A percentile compares a stretch with the other conserved stretches of the same genome.
Conservation (phyloP, 768 basidiomycete species). For the Pulveroboletus frians region DNA sequence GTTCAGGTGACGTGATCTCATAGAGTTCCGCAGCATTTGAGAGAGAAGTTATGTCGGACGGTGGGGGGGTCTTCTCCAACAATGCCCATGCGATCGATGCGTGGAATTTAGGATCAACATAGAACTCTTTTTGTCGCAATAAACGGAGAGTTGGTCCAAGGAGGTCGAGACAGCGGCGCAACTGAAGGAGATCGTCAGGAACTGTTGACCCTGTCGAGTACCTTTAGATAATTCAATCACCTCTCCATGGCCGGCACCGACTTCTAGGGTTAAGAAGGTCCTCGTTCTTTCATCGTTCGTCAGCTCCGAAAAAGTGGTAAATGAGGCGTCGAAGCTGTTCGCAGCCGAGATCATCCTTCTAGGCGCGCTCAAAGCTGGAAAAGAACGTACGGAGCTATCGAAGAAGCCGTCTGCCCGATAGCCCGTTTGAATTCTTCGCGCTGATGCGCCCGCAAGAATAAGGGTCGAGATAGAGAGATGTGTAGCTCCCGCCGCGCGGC, state of each 20-base stretch:
- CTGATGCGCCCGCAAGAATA: slow-evolving; percentile 77
- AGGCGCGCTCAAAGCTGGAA: not conserved
- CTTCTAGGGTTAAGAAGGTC: slow-evolving; percentile 73
- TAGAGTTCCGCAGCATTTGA: not conserved
- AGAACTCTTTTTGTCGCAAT: slow-evolving; percentile 75
- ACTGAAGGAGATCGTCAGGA: slow-evolving; percentile 39
- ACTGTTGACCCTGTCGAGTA: not conserved
- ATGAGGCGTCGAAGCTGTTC: slow-evolving; percentile 65
- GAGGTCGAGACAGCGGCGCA: slow-evolving; percentile 48
- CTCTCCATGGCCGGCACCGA: slow-evolving; percentile 79
- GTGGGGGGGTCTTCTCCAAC: slow-evolving; percentile 34
- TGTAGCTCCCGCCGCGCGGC: slow-evolving; percentile 51
- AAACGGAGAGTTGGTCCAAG: slow-evolving; percentile 54
- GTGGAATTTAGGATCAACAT: slow-evolving; percentile 78
- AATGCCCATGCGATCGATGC: slow-evolving; percentile 87
- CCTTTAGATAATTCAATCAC: slow-evolving; percentile 36
- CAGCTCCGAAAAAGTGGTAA: slow-evolving; percentile 64
- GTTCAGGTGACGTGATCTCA: not conserved
- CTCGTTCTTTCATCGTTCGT: slow-evolving; percentile 78
- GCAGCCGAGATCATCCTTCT: slow-evolving; percentile 7
- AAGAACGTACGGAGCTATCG: slow-evolving; percentile 40
- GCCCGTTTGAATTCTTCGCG: slow-evolving; percentile 63
- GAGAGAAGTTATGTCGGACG: slow-evolving; percentile 4
- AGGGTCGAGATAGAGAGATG: slow-evolving; percentile 79
- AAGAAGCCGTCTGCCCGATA: slow-evolving; percentile 48